phyloP scores from a whole-genome alignment of 371 early-diverging fungal genomes.

The Syncephalastrum racemosum region DNA sequence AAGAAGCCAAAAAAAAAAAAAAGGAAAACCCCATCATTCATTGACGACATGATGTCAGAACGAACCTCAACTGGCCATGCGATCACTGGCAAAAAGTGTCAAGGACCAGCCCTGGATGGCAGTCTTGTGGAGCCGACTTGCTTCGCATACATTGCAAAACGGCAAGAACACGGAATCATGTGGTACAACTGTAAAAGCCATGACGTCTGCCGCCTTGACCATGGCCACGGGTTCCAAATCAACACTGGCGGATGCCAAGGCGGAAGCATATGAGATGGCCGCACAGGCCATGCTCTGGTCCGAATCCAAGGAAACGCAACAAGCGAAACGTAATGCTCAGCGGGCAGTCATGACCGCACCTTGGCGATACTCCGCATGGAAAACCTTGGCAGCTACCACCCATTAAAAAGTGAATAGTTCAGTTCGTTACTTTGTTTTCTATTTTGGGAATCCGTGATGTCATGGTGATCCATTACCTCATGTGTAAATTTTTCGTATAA shows the following conservation, averaged over 20 bases:
- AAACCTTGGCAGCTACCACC: conserved; percentile 18
- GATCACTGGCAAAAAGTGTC: conserved; percentile 33
- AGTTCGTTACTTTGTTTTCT: conserved; percentile 2
- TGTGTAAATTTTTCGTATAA: too few species aligned
- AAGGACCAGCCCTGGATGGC: conserved; percentile 44
- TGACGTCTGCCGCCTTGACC: conserved; percentile 30
- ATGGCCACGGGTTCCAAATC: conserved; percentile 21
- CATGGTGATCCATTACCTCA: not conserved
- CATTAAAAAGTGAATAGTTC: conserved; percentile 1
- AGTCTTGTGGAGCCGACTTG: conserved; percentile 35
- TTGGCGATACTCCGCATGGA: conserved; percentile 53
- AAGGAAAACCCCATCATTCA: not conserved
- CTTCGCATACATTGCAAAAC: conserved; percentile 18
- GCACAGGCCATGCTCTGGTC: conserved; percentile 18
- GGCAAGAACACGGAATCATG: conserved; percentile 9
- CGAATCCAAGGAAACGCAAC: conserved; percentile 5
- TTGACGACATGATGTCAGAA: conserved; percentile 17
- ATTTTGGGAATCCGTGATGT: conserved; percentile 3
- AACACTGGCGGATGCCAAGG: conserved; percentile 31
- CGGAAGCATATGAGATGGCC: conserved; percentile 40
- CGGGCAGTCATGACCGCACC: conserved; percentile 54
- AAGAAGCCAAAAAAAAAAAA: not conserved
- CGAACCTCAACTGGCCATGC: conserved; percentile 22
- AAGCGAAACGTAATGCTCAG: conserved; percentile 40
- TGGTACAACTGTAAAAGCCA: conserved; percentile 11